Evolutionary conservation across 164 flowering plant genomes (phyloP), one percentile per base, ranked within the genome.

Genomic region (Kalanchoe fedtschenkoi): DNA sequence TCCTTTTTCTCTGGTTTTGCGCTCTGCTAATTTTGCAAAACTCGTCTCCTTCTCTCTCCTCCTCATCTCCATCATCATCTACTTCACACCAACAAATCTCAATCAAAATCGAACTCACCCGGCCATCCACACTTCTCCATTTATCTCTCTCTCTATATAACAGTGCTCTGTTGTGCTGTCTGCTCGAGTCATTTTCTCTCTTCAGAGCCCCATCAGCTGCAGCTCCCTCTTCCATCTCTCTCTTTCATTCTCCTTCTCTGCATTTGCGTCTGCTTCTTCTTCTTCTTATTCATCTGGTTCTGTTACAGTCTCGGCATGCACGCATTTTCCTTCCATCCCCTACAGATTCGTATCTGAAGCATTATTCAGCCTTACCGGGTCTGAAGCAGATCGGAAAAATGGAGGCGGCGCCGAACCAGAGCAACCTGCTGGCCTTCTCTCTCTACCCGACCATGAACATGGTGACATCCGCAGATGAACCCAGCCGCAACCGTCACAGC

Each of bases 401-500:
- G 88, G 83, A 82, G 47, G 82, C 85, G 33, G 79, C 71, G 28
- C 38, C 61, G 61, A 41, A 58, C 28, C 41, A 58, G 54, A 78
- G 65, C 34, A 77, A 86, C 72, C 84, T 91, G 97, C 78, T 89
- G 5, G 82, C 95, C 1, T 89, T 87, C 61, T 84, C 91, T 16
- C 77, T 81, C 14, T 81, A 89, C 58, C 83, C 95, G 30, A 55
- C 80, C 70, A 51, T 51, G 56, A 32, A 51, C 16, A 78, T 82
- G 82, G 58, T 82, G 62, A 67, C 71, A 39, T 68, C 84, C 4
- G n/a, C 56, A 5, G 4, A 51, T n/a, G 56, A 51, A 14, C 39
- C 39, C 39, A 15, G 13, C 0, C 39, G 1, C 39, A 11, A 5
- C 9, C 39, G 13, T 15, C 39, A 9, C 39, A 5, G 13, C 2